phyloP scores from a whole-genome alignment of 2,329 filamentous ascomycete species.

The Penicillium sp. region DNA sequence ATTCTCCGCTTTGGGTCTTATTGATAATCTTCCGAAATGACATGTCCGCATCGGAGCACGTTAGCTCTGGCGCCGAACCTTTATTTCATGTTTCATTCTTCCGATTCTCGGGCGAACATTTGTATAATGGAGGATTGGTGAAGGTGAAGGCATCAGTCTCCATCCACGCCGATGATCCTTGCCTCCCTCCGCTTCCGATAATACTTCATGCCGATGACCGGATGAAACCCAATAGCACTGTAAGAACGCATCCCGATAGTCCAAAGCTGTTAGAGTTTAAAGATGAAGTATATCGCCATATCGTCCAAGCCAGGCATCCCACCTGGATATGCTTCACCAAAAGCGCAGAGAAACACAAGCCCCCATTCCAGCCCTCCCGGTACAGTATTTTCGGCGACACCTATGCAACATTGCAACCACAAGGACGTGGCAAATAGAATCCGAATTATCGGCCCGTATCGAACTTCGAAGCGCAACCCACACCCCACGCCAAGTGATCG shows the following conservation, averaged over 20 bases:
- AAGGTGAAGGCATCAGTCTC: no score
- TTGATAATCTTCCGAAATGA: background rate
- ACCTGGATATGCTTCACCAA: background rate
- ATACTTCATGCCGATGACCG: background rate
- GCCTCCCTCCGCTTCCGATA: background rate
- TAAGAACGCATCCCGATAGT: background rate
- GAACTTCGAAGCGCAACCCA: conserved; percentile 8
- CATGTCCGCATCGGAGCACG: background rate
- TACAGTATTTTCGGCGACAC: background rate
- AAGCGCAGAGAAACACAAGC: background rate
- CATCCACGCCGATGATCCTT: background rate
- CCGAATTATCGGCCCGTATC: background rate
- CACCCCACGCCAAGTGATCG: conserved; percentile 9
- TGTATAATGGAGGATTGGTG: no score
- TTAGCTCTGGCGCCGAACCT: background rate
- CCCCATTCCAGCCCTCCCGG: background rate
- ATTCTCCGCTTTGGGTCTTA: background rate
- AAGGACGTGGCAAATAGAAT: background rate
- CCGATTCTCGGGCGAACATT: background rate
- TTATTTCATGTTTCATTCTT: background rate
- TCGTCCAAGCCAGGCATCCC: background rate
- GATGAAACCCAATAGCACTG: background rate
- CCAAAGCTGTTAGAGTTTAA: conserved; percentile 4
- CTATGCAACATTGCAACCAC: background rate
- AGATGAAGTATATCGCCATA: background rate